A percentile compares a stretch with the other conserved stretches of the same genome.
Conservation (phyloP, 129 eudicot species). For the Pittosporum tobira region DNA sequence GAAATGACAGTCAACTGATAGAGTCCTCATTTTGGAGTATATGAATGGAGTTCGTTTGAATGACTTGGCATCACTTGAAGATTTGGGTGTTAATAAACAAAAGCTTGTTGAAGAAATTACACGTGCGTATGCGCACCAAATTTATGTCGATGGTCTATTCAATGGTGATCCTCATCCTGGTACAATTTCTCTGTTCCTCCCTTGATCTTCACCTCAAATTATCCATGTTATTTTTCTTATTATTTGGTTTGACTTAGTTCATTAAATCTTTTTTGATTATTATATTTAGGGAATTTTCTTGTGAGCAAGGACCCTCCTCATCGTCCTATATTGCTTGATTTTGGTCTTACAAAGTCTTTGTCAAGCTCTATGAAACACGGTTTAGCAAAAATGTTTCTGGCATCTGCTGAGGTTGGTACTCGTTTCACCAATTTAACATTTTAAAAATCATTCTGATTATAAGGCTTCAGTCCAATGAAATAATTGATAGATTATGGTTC, state of each 20-base stretch:
- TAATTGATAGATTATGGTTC: neutral
- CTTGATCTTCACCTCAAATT: neutral
- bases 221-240: slow-evolving; percentile 1
- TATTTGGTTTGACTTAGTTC: neutral
- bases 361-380: slow-evolving; percentile 78
- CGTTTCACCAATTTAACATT: slow-evolving; percentile 6
- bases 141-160: slow-evolving; percentile 93
- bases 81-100: slow-evolving; percentile 80
- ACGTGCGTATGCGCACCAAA: slow-evolving; percentile 98
- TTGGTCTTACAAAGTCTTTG: slow-evolving; percentile 89
- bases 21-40: slow-evolving; percentile 78
- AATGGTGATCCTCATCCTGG: slow-evolving; percentile 99
- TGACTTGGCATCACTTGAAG: slow-evolving; percentile 60
- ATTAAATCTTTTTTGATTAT: slow-evolving; percentile 9
- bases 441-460: neutral
- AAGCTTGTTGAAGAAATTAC: slow-evolving; percentile 97
- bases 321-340: slow-evolving; percentile 87
- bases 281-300: slow-evolving; percentile 77
- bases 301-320: slow-evolving; percentile 97
- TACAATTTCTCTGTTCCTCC: slow-evolving; percentile 21
- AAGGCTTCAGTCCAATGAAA: too few relatives aligned
- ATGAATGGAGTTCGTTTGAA: slow-evolving; percentile 95
- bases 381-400: slow-evolving; percentile 93
- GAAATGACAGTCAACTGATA: slow-evolving; percentile 68
- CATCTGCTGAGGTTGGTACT: slow-evolving; percentile 89